Conservation (phyloP, 352 stramenopile genomes). For the Globisporangium perplexum region DNA sequence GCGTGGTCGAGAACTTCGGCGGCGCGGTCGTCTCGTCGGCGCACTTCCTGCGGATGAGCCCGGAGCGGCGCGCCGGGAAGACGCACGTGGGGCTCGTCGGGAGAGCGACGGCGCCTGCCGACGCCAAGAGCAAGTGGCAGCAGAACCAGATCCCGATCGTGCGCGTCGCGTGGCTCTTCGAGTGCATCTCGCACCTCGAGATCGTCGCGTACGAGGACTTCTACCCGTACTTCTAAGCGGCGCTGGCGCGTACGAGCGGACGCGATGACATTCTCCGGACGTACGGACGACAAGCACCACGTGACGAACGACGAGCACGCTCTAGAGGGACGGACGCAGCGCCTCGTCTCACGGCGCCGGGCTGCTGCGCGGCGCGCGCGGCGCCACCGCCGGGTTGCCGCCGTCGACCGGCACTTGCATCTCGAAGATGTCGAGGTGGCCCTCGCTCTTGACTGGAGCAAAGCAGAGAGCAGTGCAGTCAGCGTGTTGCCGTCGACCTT, state of each 20-base stretch:
- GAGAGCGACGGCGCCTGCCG: conserved; percentile 47
- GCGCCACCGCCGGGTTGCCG: conserved; percentile 16
- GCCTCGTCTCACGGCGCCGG: background rate
- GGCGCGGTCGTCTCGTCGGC: conserved; percentile 33
- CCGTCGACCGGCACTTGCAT: conserved; percentile 86
- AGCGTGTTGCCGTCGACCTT: too few relatives aligned
- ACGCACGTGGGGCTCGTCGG: conserved; percentile 69
- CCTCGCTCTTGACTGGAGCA: conserved; percentile 77
- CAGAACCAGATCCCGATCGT: conserved; percentile 79
- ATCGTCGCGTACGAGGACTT: conserved; percentile 84
- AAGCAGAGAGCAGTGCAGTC: background rate
- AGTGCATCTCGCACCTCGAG: conserved; percentile 83
- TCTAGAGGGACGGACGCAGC: background rate
- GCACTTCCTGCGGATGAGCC: conserved; percentile 18
- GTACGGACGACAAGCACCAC: background rate
- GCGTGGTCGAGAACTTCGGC: conserved; percentile 67
- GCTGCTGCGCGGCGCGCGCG: conserved; percentile 1
- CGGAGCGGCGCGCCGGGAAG: conserved; percentile 19
- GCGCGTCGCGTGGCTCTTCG: conserved; percentile 83
- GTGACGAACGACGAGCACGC: background rate
- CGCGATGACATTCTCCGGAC: background rate
- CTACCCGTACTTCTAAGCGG: conserved; percentile 69
- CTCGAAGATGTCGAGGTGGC: conserved; percentile 86
- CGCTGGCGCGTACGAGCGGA: background rate
- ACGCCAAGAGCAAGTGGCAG: conserved; percentile 53